Conservation (phyloP, 208 protist species). For the Crithidia acanthocephali region DNA sequence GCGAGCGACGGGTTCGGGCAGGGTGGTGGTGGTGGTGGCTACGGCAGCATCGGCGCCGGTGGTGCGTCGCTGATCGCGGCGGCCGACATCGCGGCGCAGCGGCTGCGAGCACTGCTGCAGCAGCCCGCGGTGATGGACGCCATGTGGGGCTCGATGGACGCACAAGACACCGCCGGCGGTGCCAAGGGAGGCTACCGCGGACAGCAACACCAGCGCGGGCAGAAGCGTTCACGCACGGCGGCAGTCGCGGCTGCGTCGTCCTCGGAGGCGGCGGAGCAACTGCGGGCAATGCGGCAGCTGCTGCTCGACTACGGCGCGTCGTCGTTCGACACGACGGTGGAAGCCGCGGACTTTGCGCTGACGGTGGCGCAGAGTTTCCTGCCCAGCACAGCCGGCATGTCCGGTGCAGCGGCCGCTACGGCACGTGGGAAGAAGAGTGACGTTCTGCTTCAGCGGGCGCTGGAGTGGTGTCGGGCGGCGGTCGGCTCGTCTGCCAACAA, state of each 20-base stretch:
- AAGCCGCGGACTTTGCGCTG: slow-evolving; percentile 58
- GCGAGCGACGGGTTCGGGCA: slow-evolving; percentile 2
- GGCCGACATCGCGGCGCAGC: slow-evolving; percentile 29
- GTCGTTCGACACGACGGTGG: slow-evolving; percentile 63
- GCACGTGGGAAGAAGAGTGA: slow-evolving; percentile 9
- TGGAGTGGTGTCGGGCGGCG: slow-evolving; percentile 36
- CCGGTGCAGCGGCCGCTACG: background rate
- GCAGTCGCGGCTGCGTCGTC: background rate
- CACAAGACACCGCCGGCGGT: too few relatives aligned
- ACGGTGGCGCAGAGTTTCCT: slow-evolving; percentile 59
- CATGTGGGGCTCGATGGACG: slow-evolving; percentile 29
- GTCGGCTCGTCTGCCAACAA: slow-evolving; percentile 30
- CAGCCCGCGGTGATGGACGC: slow-evolving; percentile 28
- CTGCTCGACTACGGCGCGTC: slow-evolving; percentile 47
- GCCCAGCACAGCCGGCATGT: slow-evolving; percentile 29
- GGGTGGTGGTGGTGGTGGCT: background rate
- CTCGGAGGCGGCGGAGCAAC: slow-evolving; percentile 12
- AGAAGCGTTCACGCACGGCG: background rate
- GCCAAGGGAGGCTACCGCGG: background rate
- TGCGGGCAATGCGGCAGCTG: slow-evolving; percentile 25
- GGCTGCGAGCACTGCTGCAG: slow-evolving; percentile 18
- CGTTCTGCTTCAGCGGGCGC: slow-evolving; percentile 25
- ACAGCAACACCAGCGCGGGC: background rate
- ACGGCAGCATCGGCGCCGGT: slow-evolving; percentile 6
- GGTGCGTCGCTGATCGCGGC: slow-evolving; percentile 16